phyloP scores from a whole-genome alignment of 2,329 filamentous ascomycete species.

The Lecanicillium sp. region DNA sequence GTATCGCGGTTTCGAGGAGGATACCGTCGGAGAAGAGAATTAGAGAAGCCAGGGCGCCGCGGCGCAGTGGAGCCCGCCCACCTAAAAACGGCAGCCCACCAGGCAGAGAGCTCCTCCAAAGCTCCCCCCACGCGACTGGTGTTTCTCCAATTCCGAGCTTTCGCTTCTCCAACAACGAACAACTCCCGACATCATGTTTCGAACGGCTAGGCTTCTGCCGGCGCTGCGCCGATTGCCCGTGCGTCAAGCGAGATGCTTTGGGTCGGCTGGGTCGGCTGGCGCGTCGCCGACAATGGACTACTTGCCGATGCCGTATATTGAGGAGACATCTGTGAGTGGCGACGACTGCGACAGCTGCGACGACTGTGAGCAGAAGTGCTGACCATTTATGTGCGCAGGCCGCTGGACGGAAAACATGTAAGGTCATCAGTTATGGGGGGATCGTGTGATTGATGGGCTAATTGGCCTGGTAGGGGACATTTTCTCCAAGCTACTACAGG shows the following conservation, averaged over 20 bases:
- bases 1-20: slow-evolving; percentile 3
- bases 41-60: neutral
- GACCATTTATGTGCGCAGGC: slow-evolving; percentile 49
- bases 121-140: slow-evolving; percentile 3
- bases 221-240: slow-evolving; percentile 30
- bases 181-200: slow-evolving; percentile 22
- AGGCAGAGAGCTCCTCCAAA: neutral
- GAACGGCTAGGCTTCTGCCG: slow-evolving; percentile 25
- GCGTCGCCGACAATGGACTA: slow-evolving; percentile 28
- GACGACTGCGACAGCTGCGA: neutral
- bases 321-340: slow-evolving; percentile 35
- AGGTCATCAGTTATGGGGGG: slow-evolving; percentile 24
- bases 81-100: neutral
- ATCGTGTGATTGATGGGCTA: no score
- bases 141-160: slow-evolving; percentile 1
- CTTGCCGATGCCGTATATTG: slow-evolving; percentile 55
- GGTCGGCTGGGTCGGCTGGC: slow-evolving; percentile 31
- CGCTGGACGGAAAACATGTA: slow-evolving; percentile 73
- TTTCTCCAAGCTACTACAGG: slow-evolving; percentile 73
- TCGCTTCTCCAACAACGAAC: slow-evolving; percentile 2
- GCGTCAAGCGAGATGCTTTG: slow-evolving; percentile 36
- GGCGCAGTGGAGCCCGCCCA: neutral
- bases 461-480: slow-evolving; percentile 82
- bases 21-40: neutral
- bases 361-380: slow-evolving; percentile 19